Percentiles rank a stretch among this genome's conserved stretches.
These are phyloP conservation scores for Plasmodium sp. DNA, from an alignment of 169 alveolate species.

Conservation along the genomic window DNA sequence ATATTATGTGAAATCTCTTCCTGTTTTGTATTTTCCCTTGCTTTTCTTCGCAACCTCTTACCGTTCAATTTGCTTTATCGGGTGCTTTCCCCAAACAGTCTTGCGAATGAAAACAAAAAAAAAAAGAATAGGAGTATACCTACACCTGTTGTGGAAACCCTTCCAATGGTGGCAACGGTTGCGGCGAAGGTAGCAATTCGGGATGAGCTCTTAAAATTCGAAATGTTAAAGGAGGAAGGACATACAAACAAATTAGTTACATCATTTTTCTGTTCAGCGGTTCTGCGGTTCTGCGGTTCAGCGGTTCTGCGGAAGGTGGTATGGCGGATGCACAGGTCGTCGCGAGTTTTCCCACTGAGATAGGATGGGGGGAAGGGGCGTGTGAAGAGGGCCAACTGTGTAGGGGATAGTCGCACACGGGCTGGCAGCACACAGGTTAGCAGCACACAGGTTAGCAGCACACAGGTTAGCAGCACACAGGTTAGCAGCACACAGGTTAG, in stretches of 20 bases:
- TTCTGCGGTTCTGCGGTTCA: background rate
- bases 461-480: background rate
- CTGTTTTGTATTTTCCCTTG: background rate
- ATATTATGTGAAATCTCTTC: background rate
- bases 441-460: background rate
- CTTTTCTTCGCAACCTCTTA: background rate
- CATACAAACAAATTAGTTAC: background rate
- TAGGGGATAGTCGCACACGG: background rate
- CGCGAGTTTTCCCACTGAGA: background rate
- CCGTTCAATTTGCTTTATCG: background rate
- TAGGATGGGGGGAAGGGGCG: background rate
- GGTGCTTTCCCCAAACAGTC: background rate
- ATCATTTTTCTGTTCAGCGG: conserved; percentile 1
- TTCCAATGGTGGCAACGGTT: background rate
- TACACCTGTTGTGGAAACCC: background rate
- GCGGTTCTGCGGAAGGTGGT: background rate
- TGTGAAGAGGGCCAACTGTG: background rate
- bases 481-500: background rate
- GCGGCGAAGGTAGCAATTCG: background rate
- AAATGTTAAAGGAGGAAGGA: background rate
- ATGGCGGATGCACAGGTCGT: background rate
- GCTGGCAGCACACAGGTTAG: too few relatives aligned
- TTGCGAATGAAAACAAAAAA: background rate
- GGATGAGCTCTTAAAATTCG: background rate
- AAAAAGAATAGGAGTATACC: background rate